Evolutionary conservation across 352 stramenopile genomes (phyloP).

Genomic region (Phytopythium ostracodes): DNA sequence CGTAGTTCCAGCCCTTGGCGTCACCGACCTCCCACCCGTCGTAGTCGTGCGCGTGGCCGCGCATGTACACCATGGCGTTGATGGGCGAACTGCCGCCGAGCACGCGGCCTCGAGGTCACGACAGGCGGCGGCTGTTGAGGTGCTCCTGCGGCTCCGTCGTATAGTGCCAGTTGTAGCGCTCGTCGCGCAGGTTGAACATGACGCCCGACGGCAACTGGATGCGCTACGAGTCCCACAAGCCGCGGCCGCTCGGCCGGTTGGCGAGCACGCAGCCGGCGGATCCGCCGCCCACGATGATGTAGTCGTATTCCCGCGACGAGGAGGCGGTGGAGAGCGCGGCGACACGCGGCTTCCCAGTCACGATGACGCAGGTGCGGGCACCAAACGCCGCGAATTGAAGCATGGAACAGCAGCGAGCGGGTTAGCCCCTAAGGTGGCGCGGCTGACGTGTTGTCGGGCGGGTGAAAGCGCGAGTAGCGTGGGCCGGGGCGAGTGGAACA

Average conservation of each 20-base stretch:
- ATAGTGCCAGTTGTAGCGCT: slow-evolving; percentile 79
- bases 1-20: slow-evolving; percentile 59
- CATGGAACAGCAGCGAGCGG: background rate
- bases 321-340: background rate
- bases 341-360: background rate
- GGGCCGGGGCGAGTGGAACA: background rate
- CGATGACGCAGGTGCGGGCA: background rate
- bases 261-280: slow-evolving; percentile 85
- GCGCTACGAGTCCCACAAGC: slow-evolving; percentile 75
- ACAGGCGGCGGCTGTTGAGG: slow-evolving; percentile 57
- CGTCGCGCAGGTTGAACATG: slow-evolving; percentile 63
- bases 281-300: slow-evolving; percentile 84
- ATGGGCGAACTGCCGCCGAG: slow-evolving; percentile 74
- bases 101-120: slow-evolving; percentile 68
- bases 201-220: slow-evolving; percentile 70
- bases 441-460: background rate
- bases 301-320: slow-evolving; percentile 56
- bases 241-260: slow-evolving; percentile 55
- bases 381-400: background rate
- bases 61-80: slow-evolving; percentile 83
- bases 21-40: slow-evolving; percentile 56
- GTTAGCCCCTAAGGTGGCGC: too few relatives aligned
- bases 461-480: background rate
- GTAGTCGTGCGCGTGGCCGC: slow-evolving; percentile 67
- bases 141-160: slow-evolving; percentile 63